Evolutionary conservation across 257 asterid species (phyloP), one percentile per base, ranked within the genome.

Genomic region (Scutellaria baicalensis): DNA sequence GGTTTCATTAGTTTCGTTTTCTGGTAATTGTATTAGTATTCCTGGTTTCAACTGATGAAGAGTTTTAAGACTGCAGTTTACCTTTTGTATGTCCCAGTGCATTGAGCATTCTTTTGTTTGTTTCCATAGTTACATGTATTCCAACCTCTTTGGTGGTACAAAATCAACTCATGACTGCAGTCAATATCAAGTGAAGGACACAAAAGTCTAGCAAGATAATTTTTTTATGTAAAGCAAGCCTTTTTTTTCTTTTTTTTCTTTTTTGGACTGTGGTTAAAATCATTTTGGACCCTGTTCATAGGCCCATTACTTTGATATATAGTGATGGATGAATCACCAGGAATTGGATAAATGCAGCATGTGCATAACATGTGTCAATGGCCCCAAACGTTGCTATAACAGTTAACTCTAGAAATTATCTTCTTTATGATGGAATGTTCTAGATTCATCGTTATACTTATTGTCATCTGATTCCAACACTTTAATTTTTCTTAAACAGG

Each of bases 401-500:
- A 64, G 13, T 45, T 64, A 44, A 27, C 20, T 72, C 45, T 17
- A 47, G 43, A 18, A 48, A 9, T 38, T 51, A 12, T 27, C 36
- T 52, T 38, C 80, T 69, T 54, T 35, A n/a, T 6, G 48, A 45
- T 13, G 16, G 42, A 48, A 33, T 35, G 43, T 72, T 13, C 43
- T 23, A n/a, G 65, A 57, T 70, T 20, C 20, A 14, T 64, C 36
- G 39, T 55, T 55, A 20, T 27, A 16, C 31, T 21, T 56, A 9
- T 47, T 64, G 4, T 62, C 27, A 61, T 31, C 23, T 58, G 40
- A 42, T 68, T 61, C 54, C 57, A 63, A 66, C 73, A 51, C 72
- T 68, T 74, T 1, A 9, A 55, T 17, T 27, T 23, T 54, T 68
- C 68, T 77, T 70, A 60, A 79, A 75, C 95, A 94, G 99, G 85